These are phyloP conservation scores for Mycena olivaceomarginata DNA, from an alignment of 768 basidiomycete genomes.

Conservation along the genomic window DNA sequence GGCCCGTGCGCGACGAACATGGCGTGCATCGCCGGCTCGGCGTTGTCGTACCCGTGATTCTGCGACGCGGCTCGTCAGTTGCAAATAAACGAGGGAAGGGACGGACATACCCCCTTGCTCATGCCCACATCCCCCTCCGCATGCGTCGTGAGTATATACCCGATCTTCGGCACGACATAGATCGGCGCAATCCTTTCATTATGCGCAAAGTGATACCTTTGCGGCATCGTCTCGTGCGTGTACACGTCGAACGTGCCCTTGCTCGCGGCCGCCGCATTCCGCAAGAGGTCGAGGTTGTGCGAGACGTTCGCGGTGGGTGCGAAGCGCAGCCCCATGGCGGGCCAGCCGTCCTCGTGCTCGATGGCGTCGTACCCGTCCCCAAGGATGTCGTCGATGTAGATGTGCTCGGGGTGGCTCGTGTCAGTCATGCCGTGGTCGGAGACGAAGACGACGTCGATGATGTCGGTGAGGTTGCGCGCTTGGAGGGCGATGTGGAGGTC, in stretches of 20 bases:
- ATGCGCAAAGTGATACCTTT: conserved; percentile 84
- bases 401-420: conserved; percentile 83
- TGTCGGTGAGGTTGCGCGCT: conserved; percentile 85
- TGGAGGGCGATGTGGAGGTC: conserved; percentile 78
- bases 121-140: conserved; percentile 76
- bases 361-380: conserved; percentile 77
- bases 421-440: conserved; percentile 96
- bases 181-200: conserved; percentile 91
- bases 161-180: conserved; percentile 88
- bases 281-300: conserved; percentile 73
- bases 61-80: conserved; percentile 49
- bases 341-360: conserved; percentile 92
- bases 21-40: conserved; percentile 86
- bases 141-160: conserved; percentile 85
- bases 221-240: conserved; percentile 88
- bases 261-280: conserved; percentile 70
- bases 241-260: conserved; percentile 86
- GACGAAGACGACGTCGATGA: conserved; percentile 93
- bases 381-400: conserved; percentile 90
- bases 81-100: neutral
- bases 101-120: conserved; percentile 79
- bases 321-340: conserved; percentile 91
- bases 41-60: conserved; percentile 96
- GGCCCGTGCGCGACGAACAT: conserved; percentile 96
- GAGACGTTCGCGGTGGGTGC: conserved; percentile 71